Percentiles rank a stretch among this genome's conserved stretches.
These are phyloP conservation scores for Actinomucor elegans DNA, from an alignment of 371 early-diverging fungal genomes.

Conservation along the genomic window DNA sequence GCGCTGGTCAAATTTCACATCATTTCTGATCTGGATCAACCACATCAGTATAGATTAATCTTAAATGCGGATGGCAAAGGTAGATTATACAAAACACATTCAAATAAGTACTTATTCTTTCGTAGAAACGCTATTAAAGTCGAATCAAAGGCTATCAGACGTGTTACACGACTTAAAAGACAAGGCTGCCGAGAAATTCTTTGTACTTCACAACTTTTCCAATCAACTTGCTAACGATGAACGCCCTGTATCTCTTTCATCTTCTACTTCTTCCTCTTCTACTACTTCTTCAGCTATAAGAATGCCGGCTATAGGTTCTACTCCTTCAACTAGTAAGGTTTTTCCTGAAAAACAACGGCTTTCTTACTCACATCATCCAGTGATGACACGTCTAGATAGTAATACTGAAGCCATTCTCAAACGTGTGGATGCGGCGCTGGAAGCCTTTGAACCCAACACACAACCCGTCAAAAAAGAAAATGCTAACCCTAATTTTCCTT, in stretches of 20 bases:
- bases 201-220: constrained; percentile 17
- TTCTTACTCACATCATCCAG: constrained; percentile 6
- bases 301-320: too few species aligned
- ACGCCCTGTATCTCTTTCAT: background rate
- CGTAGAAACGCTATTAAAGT: constrained; percentile 10
- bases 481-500: constrained; percentile 3
- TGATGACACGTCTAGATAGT: constrained; percentile 21
- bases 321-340: constrained; percentile 17
- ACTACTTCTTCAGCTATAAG: too few species aligned
- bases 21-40: constrained; percentile 11
- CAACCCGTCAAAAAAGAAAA: background rate
- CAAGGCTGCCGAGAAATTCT: constrained; percentile 12
- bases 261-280: constrained; percentile 5
- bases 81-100: background rate
- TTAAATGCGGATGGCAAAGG: constrained; percentile 16
- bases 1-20: constrained; percentile 36
- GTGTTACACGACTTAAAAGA: constrained; percentile 3
- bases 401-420: constrained; percentile 20
- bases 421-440: constrained; percentile 14
- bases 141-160: background rate
- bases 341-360: constrained; percentile 12
- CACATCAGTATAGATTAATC: constrained; percentile 18
- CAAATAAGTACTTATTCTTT: background rate
- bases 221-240: background rate
- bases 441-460: constrained; percentile 8